Conservation (phyloP, 805 yeast species). For the Lachancea thermotolerans region DNA sequence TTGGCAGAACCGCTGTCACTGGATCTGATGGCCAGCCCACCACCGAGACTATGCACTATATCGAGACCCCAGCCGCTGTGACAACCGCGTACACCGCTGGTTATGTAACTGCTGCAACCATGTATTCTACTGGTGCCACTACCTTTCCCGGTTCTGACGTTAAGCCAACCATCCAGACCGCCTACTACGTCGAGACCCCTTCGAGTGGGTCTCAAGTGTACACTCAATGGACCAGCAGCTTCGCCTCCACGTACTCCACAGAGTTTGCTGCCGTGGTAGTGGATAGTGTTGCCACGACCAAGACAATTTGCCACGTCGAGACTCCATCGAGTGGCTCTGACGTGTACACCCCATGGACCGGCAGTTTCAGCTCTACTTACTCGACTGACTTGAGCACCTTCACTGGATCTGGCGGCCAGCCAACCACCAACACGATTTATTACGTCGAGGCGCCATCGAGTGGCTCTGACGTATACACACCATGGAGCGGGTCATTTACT, state of each 20-base stretch:
- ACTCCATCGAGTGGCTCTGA: constrained; percentile 9
- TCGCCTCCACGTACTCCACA: constrained; percentile 6
- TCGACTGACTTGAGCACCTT: background rate
- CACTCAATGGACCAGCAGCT: constrained; percentile 8
- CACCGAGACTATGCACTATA: constrained; percentile 3
- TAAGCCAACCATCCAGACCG: background rate
- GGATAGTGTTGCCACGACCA: constrained; percentile 5
- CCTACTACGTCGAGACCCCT: constrained; percentile 13
- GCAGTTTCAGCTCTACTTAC: constrained; percentile 7
- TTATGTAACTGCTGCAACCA: constrained; percentile 10
- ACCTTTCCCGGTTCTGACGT: constrained; percentile 8
- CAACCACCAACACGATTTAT: constrained; percentile 4
- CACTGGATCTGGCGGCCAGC: constrained; percentile 2
- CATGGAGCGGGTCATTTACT: too few relatives aligned
- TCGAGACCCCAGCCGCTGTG: constrained; percentile 3
- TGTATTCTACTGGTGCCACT: constrained; percentile 1
- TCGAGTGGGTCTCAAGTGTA: too few relatives aligned
- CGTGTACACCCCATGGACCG: constrained; percentile 8
- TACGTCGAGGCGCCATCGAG: constrained; percentile 5
- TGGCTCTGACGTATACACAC: too few relatives aligned
- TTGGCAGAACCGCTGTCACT: background rate
- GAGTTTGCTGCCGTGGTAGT: background rate
- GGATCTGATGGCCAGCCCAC: constrained; percentile 4
- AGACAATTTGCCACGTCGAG: constrained; percentile 11
- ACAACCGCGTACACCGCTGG: background rate